A percentile compares a stretch with the other conserved stretches of the same genome.
Conservation (phyloP, 164 flowering plant genomes). For the Houttuynia cordata region DNA sequence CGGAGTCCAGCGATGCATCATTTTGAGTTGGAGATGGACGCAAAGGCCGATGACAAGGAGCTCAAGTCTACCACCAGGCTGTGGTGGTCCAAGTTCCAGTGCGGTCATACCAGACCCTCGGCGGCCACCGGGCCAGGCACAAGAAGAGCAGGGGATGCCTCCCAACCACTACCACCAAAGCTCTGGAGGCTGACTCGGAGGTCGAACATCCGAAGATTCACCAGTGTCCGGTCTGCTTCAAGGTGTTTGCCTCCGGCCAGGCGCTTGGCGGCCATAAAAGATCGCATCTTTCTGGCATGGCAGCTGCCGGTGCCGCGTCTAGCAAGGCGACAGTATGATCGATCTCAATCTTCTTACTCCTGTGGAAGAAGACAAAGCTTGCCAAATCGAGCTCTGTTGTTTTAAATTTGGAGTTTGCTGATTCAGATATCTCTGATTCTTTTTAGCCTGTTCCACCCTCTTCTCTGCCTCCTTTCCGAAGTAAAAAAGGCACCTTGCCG, state of each 20-base stretch:
- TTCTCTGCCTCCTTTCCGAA: no score
- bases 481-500: no score
- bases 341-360: constrained; percentile 91
- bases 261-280: constrained; percentile 95
- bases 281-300: constrained; percentile 34
- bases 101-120: constrained; percentile 84
- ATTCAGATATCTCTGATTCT: constrained; percentile 10
- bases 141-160: constrained; percentile 38
- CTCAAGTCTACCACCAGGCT: constrained; percentile 6
- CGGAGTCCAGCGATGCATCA: neutral
- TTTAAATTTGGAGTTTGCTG: constrained; percentile 28
- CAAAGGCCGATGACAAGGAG: constrained; percentile 4
- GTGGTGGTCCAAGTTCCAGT: constrained; percentile 36
- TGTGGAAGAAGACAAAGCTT: constrained; percentile 43
- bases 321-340: constrained; percentile 28
- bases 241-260: constrained; percentile 70
- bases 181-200: constrained; percentile 7
- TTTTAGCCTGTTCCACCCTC: neutral
- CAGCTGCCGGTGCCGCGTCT: constrained; percentile 6
- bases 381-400: constrained; percentile 47
- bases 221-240: constrained; percentile 65
- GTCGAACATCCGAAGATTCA: constrained; percentile 27
- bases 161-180: constrained; percentile 2
- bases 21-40: constrained; percentile 2
- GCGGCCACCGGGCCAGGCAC: constrained; percentile 90